These are phyloP conservation scores for Dimargaris cristalligena DNA, from an alignment of 192 early-diverging fungal genomes.

Conservation along the genomic window DNA sequence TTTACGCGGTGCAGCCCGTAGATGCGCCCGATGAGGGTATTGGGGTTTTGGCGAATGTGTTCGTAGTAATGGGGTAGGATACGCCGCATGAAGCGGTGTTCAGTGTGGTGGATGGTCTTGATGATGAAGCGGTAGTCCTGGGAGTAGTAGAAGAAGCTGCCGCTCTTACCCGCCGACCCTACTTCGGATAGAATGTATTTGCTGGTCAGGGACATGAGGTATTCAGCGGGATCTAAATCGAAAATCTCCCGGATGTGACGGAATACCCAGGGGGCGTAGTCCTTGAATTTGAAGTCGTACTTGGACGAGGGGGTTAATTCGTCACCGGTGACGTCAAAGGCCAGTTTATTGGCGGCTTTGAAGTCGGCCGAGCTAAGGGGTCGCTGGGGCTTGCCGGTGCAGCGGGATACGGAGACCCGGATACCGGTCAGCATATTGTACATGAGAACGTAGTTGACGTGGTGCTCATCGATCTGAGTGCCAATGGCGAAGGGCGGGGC, in stretches of 20 bases:
- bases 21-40: slow-evolving; percentile 86
- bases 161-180: slow-evolving; percentile 86
- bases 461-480: slow-evolving; percentile 82
- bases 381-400: slow-evolving; percentile 65
- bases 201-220: slow-evolving; percentile 82
- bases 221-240: slow-evolving; percentile 80
- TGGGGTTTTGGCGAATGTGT: slow-evolving; percentile 73
- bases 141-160: slow-evolving; percentile 96
- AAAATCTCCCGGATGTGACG: slow-evolving; percentile 74
- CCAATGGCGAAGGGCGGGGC: slow-evolving; percentile 31
- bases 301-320: slow-evolving; percentile 86
- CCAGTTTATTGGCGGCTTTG: slow-evolving; percentile 74
- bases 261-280: slow-evolving; percentile 97
- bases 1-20: slow-evolving; percentile 95
- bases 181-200: slow-evolving; percentile 94
- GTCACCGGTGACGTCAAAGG: slow-evolving; percentile 90
- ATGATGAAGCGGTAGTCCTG: slow-evolving; percentile 98
- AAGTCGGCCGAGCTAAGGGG: slow-evolving; percentile 67
- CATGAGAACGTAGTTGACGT: slow-evolving; percentile 93
- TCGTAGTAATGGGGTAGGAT: slow-evolving; percentile 79
- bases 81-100: slow-evolving; percentile 85
- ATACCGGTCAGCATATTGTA: slow-evolving; percentile 98
- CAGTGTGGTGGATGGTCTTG: slow-evolving; percentile 89
- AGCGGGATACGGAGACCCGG: slow-evolving; percentile 72
- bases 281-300: slow-evolving; percentile 99